These are phyloP conservation scores for Chaetomium tenue DNA, from an alignment of 495 filamentous ascomycete species.

Conservation along the genomic window DNA sequence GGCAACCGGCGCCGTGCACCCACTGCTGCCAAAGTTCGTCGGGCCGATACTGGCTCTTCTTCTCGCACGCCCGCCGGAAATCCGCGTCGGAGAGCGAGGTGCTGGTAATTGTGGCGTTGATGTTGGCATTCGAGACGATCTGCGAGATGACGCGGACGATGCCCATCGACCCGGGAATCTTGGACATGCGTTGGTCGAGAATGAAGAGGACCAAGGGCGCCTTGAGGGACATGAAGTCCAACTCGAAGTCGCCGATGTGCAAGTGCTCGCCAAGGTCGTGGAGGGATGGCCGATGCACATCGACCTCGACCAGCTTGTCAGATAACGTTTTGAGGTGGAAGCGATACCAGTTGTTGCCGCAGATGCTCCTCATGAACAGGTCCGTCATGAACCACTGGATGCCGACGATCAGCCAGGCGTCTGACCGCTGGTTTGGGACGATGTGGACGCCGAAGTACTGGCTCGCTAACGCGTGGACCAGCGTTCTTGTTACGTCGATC, in stretches of 20 bases:
- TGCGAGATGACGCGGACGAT: conserved; percentile 80
- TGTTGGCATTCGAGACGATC: conserved; percentile 77
- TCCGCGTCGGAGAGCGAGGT: conserved; percentile 67
- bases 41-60: conserved; percentile 76
- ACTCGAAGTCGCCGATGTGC: conserved; percentile 73
- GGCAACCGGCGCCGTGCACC: conserved; percentile 84
- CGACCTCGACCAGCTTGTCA: conserved; percentile 76
- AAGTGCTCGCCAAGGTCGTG: conserved; percentile 74
- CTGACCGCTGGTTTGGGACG: conserved; percentile 71
- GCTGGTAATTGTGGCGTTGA: conserved; percentile 69
- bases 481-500: conserved; percentile 68
- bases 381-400: conserved; percentile 92
- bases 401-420: conserved; percentile 89
- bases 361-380: conserved; percentile 80
- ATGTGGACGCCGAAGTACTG: conserved; percentile 94
- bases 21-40: conserved; percentile 92
- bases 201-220: conserved; percentile 90
- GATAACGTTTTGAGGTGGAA: conserved; percentile 85
- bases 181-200: conserved; percentile 82
- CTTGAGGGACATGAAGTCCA: conserved; percentile 89
- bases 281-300: conserved; percentile 79
- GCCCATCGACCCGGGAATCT: conserved; percentile 77
- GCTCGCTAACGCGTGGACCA: conserved; percentile 81
- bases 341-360: conserved; percentile 90
- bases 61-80: conserved; percentile 81